Evolutionary conservation across 371 early-diverging fungal genomes (phyloP).

Genomic region (Saksenaea oblongispora): DNA sequence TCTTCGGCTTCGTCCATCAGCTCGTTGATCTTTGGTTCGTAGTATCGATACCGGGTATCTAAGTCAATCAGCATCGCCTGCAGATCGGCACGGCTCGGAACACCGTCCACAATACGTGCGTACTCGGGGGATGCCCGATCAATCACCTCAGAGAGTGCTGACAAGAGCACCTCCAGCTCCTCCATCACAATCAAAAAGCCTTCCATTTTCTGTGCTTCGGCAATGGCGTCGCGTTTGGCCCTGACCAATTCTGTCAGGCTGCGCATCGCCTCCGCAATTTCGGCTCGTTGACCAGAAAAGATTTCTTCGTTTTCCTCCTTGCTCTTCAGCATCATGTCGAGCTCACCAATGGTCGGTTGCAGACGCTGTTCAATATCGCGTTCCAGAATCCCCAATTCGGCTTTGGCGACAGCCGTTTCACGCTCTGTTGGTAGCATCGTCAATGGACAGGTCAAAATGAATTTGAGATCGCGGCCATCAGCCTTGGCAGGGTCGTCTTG

Average conservation of each 20-base stretch:
- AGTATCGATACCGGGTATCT: conserved; percentile 56
- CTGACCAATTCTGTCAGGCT: conserved; percentile 38
- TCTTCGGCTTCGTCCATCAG: conserved; percentile 46
- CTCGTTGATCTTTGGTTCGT: conserved; percentile 54
- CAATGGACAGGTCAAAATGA: conserved; percentile 34
- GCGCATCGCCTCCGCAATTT: conserved; percentile 40
- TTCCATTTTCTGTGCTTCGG: conserved; percentile 44
- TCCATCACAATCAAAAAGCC: conserved; percentile 48
- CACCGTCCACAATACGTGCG: conserved; percentile 34
- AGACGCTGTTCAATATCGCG: conserved; percentile 46
- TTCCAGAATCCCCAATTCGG: conserved; percentile 43
- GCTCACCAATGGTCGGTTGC: conserved; percentile 31
- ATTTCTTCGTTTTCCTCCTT: conserved; percentile 23
- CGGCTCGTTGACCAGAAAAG: conserved; percentile 44
- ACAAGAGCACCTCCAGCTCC: conserved; percentile 48
- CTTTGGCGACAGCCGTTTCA: conserved; percentile 38
- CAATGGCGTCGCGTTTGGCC: conserved; percentile 41
- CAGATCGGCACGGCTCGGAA: conserved; percentile 48
- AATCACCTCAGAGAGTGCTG: conserved; percentile 47
- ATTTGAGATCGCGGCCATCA: conserved; percentile 22
- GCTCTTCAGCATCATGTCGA: conserved; percentile 39
- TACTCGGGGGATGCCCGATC: conserved; percentile 38
- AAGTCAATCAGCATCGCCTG: conserved; percentile 58
- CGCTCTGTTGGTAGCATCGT: conserved; percentile 45
- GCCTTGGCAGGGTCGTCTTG: conserved; percentile 10